Evolutionary conservation across 1,284 basidiomycete species (phyloP).

Genomic region (Boletellus dicymbophilus): DNA sequence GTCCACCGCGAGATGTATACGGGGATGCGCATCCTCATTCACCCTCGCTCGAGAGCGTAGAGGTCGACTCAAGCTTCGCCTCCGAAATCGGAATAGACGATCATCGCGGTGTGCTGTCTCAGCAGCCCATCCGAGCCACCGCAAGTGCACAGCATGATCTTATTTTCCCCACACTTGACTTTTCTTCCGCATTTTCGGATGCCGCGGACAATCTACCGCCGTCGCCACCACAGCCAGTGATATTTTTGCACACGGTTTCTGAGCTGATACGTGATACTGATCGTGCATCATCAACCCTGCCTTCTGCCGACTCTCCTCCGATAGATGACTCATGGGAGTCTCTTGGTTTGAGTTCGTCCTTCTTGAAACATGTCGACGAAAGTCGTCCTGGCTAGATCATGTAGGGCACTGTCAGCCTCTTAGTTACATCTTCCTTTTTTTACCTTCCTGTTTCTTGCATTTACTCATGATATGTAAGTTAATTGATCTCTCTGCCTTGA

Average conservation of each 20-base stretch:
- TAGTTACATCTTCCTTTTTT: background rate
- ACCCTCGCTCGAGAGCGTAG: conserved; percentile 1
- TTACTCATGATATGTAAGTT: background rate
- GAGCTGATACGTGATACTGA: conserved; percentile 21
- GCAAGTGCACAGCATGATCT: conserved; percentile 42
- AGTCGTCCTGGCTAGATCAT: background rate
- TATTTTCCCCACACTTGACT: conserved; percentile 69
- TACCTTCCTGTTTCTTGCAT: background rate
- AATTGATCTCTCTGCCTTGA: background rate
- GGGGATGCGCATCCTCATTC: background rate
- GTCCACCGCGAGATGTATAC: background rate
- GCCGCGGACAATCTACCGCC: conserved; percentile 1
- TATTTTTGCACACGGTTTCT: conserved; percentile 25
- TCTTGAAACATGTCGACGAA: conserved; percentile 12
- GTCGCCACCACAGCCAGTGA: conserved; percentile 15
- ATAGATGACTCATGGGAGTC: conserved; percentile 22
- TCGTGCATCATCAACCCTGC: background rate
- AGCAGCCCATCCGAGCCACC: conserved; percentile 8
- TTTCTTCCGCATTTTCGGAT: conserved; percentile 41
- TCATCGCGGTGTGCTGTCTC: background rate
- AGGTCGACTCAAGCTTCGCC: conserved; percentile 3
- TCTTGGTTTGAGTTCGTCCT: conserved; percentile 20
- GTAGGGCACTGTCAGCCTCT: background rate
- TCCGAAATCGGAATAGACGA: conserved; percentile 10
- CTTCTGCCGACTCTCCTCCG: conserved; percentile 2